A percentile compares a stretch with the other conserved stretches of the same genome.
Conservation (phyloP, 768 basidiomycete species). For the Rhodotorula kratochvilovae region DNA sequence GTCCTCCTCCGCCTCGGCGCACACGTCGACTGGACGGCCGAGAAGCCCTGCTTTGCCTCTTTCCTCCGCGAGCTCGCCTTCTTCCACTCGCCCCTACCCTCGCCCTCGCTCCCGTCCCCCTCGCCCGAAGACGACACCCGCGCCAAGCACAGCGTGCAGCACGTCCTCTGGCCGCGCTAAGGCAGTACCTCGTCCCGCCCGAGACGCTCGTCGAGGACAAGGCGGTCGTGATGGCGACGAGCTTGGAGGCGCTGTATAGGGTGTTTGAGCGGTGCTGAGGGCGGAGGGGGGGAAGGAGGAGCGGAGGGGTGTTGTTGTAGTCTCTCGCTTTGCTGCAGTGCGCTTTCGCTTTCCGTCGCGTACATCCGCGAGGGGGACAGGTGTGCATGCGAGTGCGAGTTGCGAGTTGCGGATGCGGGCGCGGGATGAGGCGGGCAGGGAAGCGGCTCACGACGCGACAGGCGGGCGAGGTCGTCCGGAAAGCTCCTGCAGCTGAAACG, state of each 20-base stretch:
- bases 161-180: slow-evolving; percentile 78
- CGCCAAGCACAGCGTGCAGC: slow-evolving; percentile 77
- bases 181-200: slow-evolving; percentile 68
- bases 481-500: slow-evolving; percentile 6
- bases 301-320: not conserved
- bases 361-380: too few species aligned
- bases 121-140: slow-evolving; percentile 36
- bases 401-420: not conserved
- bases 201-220: slow-evolving; percentile 60
- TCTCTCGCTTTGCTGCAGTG: not conserved
- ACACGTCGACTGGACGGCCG: slow-evolving; percentile 83
- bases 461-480: not conserved
- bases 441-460: not conserved
- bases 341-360: too few species aligned
- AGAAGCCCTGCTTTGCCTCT: slow-evolving; percentile 75
- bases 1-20: slow-evolving; percentile 42
- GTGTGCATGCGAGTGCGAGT: not conserved
- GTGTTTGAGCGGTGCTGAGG: slow-evolving; percentile 54
- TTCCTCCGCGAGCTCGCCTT: slow-evolving; percentile 85
- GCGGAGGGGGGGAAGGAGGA: too few species aligned
- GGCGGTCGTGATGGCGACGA: slow-evolving; percentile 72
- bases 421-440: not conserved
- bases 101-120: not conserved
- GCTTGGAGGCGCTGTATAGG: slow-evolving; percentile 82
- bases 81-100: slow-evolving; percentile 62